Conservation (phyloP, 148 eudicot species). For the Talinum fruticosum region DNA sequence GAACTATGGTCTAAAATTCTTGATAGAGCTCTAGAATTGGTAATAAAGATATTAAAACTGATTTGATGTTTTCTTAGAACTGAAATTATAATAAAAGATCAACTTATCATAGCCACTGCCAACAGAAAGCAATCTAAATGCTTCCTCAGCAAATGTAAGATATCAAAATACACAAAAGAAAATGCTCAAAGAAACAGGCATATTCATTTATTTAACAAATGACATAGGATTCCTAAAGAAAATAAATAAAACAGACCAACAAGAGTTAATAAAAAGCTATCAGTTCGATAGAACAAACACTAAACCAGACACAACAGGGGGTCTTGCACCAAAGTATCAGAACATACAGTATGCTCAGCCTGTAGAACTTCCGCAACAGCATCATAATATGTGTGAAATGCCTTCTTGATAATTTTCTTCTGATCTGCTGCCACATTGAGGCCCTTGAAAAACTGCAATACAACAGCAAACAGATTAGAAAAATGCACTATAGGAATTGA, state of each 20-base stretch:
- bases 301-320: not conserved
- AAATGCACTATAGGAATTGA: not conserved
- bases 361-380: constrained; percentile 74
- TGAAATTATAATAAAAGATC: not conserved
- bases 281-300: not conserved
- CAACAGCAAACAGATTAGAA: constrained; percentile 13
- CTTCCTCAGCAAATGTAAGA: not conserved
- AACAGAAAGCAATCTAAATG: not conserved
- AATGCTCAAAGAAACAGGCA: not conserved
- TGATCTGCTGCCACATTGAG: constrained; percentile 77
- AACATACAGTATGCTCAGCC: constrained; percentile 83
- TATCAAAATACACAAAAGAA: not conserved
- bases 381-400: constrained; percentile 69
- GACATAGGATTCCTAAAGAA: not conserved
- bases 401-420: constrained; percentile 77
- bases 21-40: not conserved
- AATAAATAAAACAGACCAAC: not conserved
- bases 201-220: not conserved
- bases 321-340: constrained; percentile 10
- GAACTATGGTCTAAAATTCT: not conserved
- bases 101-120: not conserved
- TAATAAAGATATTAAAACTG: not conserved
- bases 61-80: not conserved
- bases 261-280: not conserved
- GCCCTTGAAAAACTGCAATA: constrained; percentile 66